A percentile compares a stretch with the other conserved stretches of the same genome.
phyloP scores from a whole-genome alignment of 495 filamentous ascomycete species.

The Cladorrhinum samala region DNA sequence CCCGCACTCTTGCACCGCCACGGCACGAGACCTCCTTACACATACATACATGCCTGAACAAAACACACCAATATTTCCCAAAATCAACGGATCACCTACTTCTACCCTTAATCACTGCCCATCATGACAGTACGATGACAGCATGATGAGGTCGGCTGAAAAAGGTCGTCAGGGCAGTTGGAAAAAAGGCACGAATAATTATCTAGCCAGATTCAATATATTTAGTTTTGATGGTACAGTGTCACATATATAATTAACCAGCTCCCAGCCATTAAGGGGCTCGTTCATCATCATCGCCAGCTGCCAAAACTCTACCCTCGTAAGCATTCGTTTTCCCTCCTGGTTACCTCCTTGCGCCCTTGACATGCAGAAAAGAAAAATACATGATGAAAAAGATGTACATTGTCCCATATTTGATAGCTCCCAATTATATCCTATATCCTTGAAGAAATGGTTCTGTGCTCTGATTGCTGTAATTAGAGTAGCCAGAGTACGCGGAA shows the following conservation, averaged over 20 bases:
- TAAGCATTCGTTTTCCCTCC: too few species aligned
- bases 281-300: too few species aligned
- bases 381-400: not conserved
- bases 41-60: not conserved
- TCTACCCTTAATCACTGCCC: not conserved
- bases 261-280: too few species aligned
- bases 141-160: too few species aligned
- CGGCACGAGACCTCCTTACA: not conserved
- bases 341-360: not conserved
- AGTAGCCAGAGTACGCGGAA: conserved; percentile 7
- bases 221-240: too few species aligned
- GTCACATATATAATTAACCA: too few species aligned
- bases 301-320: too few species aligned
- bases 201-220: too few species aligned
- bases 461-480: conserved; percentile 10
- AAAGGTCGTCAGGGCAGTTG: too few species aligned
- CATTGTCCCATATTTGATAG: not conserved
- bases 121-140: too few species aligned
- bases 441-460: conserved; percentile 10
- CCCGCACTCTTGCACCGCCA: conserved; percentile 10
- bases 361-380: not conserved
- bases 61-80: not conserved
- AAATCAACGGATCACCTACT: not conserved
- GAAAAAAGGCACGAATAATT: too few species aligned
- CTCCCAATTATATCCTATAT: not conserved